Conservation (phyloP, 73 alveolate genomes). For the Stentor roeselii region DNA sequence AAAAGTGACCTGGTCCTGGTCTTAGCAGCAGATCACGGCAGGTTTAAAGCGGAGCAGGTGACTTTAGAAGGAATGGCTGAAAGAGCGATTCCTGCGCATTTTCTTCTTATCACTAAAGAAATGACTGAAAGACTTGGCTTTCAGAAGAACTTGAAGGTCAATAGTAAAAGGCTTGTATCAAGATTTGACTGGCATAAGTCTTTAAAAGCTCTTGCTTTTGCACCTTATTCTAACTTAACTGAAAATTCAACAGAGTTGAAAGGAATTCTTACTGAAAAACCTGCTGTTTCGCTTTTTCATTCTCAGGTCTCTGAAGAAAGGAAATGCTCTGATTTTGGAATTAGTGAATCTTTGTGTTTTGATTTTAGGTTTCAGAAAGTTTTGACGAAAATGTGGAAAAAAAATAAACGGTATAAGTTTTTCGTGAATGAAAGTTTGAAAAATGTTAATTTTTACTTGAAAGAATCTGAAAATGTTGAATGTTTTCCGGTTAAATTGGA, state of each 20-base stretch:
- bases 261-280: not conserved
- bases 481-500: not conserved
- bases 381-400: not conserved
- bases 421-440: not conserved
- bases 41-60: not conserved
- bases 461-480: not conserved
- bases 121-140: not conserved
- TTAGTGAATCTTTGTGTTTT: not conserved
- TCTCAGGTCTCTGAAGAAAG: not conserved
- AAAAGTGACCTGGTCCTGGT: not conserved
- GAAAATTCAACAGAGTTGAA: not conserved
- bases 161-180: not conserved
- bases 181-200: slow-evolving; percentile 1
- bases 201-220: slow-evolving; percentile 4
- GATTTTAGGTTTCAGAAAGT: too few relatives aligned
- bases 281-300: not conserved
- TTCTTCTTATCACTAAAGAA: not conserved
- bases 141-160: not conserved
- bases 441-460: too few relatives aligned
- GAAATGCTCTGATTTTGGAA: not conserved
- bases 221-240: not conserved
- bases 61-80: not conserved
- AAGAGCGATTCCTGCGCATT: not conserved
- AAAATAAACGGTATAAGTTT: too few relatives aligned
- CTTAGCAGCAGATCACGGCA: not conserved